Evolutionary conservation across 352 stramenopile species (phyloP).

Genomic region (Thraustochytrium sp.): DNA sequence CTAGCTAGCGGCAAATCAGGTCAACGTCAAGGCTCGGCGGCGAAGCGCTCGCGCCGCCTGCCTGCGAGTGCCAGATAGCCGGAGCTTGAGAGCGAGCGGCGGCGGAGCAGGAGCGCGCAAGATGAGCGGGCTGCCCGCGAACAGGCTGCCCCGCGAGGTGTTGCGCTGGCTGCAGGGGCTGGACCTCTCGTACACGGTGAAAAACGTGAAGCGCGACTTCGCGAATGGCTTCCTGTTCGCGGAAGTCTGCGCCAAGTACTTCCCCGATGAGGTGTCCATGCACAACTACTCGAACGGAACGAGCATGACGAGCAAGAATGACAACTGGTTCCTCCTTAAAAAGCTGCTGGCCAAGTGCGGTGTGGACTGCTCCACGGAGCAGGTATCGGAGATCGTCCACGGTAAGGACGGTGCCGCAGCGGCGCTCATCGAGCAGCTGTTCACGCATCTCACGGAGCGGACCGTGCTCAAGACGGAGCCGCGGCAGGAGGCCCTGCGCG

Average conservation of each 20-base stretch:
- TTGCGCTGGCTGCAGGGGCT: constrained; percentile 79
- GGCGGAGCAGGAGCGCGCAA: not conserved
- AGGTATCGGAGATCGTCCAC: constrained; percentile 60
- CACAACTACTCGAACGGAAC: constrained; percentile 79
- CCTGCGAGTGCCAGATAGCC: too few relatives aligned
- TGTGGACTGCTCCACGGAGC: not conserved
- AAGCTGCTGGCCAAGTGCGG: constrained; percentile 60
- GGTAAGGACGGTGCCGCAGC: constrained; percentile 69
- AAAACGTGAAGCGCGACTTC: constrained; percentile 81
- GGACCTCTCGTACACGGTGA: constrained; percentile 78
- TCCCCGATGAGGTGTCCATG: constrained; percentile 77
- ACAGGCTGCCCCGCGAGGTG: constrained; percentile 57
- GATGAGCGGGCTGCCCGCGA: not conserved
- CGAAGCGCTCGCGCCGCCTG: too few relatives aligned
- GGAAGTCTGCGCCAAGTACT: constrained; percentile 76
- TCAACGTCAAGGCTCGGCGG: too few relatives aligned
- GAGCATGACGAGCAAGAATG: constrained; percentile 72
- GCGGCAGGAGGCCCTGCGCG: not conserved
- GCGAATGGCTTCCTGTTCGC: constrained; percentile 75
- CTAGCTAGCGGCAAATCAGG: too few relatives aligned
- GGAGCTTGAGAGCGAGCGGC: not conserved
- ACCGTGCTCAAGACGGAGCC: constrained; percentile 52
- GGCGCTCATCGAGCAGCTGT: constrained; percentile 67
- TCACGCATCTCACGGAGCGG: constrained; percentile 71
- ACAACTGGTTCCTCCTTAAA: constrained; percentile 76